These are phyloP conservation scores for Pythium dissotocum DNA, from an alignment of 352 stramenopile genomes.

Conservation along the genomic window DNA sequence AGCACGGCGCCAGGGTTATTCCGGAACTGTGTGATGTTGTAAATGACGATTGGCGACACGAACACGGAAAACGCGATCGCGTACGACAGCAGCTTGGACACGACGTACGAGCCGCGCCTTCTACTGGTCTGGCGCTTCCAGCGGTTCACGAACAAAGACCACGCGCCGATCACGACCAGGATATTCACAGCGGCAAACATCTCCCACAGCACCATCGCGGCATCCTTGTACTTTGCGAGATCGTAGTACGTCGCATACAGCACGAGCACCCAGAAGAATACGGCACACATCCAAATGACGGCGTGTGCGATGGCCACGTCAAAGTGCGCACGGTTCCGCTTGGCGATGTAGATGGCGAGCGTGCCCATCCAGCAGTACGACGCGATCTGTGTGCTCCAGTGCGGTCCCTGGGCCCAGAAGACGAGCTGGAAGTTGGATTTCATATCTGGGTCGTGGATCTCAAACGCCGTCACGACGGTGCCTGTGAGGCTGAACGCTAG, in stretches of 20 bases:
- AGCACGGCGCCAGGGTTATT: slow-evolving; percentile 16
- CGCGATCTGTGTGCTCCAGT: slow-evolving; percentile 77
- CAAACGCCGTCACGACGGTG: slow-evolving; percentile 50
- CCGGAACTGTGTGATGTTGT: slow-evolving; percentile 54
- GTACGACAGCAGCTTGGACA: slow-evolving; percentile 81
- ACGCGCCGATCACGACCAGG: slow-evolving; percentile 58
- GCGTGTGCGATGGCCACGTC: slow-evolving; percentile 75
- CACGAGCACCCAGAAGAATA: slow-evolving; percentile 79
- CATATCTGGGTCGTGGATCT: slow-evolving; percentile 40
- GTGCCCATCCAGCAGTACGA: slow-evolving; percentile 81
- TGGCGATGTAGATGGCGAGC: slow-evolving; percentile 75
- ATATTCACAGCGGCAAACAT: slow-evolving; percentile 57
- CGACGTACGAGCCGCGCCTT: slow-evolving; percentile 57
- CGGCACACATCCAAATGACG: slow-evolving; percentile 74
- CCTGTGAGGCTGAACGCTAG: slow-evolving; percentile 70
- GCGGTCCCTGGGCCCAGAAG: slow-evolving; percentile 70
- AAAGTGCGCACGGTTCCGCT: slow-evolving; percentile 51
- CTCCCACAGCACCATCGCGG: slow-evolving; percentile 78
- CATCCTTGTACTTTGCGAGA: slow-evolving; percentile 38
- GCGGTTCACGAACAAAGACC: slow-evolving; percentile 54
- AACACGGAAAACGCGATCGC: slow-evolving; percentile 75
- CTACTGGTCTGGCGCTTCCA: slow-evolving; percentile 40
- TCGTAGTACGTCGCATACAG: slow-evolving; percentile 70
- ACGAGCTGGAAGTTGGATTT: slow-evolving; percentile 52
- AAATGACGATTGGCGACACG: slow-evolving; percentile 70